A percentile compares a stretch with the other conserved stretches of the same genome.
Conservation (phyloP, 1,284 basidiomycete species). For the Leccinum laetum region DNA sequence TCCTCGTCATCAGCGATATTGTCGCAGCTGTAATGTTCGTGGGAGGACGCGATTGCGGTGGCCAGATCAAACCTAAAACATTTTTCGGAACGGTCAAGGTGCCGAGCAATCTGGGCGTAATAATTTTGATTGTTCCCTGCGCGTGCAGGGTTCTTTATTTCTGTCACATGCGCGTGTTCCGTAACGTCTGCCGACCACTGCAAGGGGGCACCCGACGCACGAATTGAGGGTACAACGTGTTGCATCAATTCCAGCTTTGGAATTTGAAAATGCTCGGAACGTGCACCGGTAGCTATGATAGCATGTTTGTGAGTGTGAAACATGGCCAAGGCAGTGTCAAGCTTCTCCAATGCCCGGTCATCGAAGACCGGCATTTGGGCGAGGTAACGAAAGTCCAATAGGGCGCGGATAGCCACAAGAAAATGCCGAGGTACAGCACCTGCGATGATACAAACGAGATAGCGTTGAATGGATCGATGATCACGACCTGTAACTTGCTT, state of each 20-base stretch:
- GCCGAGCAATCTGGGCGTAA: neutral
- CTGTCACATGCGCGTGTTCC: neutral
- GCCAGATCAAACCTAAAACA: neutral
- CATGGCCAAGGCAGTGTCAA: neutral
- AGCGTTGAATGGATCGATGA: neutral
- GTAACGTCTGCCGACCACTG: slow-evolving; percentile 2
- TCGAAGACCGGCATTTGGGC: neutral
- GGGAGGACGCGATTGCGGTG: neutral
- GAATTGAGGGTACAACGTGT: neutral
- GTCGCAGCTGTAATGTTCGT: neutral
- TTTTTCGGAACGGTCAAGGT: neutral
- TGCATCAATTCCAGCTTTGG: neutral
- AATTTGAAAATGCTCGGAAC: neutral
- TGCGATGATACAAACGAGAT: neutral
- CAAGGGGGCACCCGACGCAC: neutral
- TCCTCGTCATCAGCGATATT: neutral
- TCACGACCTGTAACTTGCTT: neutral
- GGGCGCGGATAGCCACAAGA: neutral
- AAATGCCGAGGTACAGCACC: neutral
- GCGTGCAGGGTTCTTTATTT: neutral
- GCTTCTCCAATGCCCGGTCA: neutral
- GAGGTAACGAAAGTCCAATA: neutral
- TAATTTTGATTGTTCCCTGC: slow-evolving; percentile 3
- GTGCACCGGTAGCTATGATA: neutral
- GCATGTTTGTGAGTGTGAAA: neutral